Base-by-base conservation (phyloP, 768 basidiomycete genomes). In the Psilocybe azurescens region DNA sequence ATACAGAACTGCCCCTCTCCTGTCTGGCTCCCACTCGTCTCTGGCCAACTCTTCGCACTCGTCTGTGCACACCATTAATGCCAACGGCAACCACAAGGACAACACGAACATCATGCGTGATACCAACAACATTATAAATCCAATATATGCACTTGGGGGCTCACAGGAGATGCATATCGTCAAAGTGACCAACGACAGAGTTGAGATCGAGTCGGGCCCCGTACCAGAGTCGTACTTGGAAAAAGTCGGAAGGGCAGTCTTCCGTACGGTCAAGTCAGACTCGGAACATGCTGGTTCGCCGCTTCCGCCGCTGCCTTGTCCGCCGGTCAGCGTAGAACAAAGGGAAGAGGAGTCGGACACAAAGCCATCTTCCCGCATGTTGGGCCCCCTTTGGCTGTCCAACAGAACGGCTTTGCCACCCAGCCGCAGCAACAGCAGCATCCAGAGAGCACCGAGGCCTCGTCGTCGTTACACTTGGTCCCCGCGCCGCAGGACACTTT, bases 121-220 rank as follows among this genome's bases (percentile, higher is more conserved):
- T 29, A 2, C 54, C 33, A 53, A 10, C 38, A 62, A 57, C 55
- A 49, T 59, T 55, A 66, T 67, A 28, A 80, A 78, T 33, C 66
- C 66, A 3, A 46, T 65, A 24, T 65, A 65, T 30, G 48, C 60
- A n/a, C 60, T 62, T 50, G 44, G 58, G 7, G 58, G 69, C 24
- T 59, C 79, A 14, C 81, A 85, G 65, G 84, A 86, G 62, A 71
- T 86, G 14, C 86, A 85, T 65, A 78, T 87, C 55, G 72, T 87
- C 58, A 83, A 83, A 68, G 81, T 88, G 53, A 81, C 84, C 5
- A 75, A 77, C 32, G 83, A 88, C 56, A 57, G 36, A 68, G 77
- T 85, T 59, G 71, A 79, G 61, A 68, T 84, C 59, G 78, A 80
- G 60, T 56, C 79, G 9, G 77, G 78, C 56, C 69, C 73, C 48